These are phyloP conservation scores for Wickerhamiella vanderwaltii DNA, from an alignment of 805 yeast genomes.

Conservation along the genomic window DNA sequence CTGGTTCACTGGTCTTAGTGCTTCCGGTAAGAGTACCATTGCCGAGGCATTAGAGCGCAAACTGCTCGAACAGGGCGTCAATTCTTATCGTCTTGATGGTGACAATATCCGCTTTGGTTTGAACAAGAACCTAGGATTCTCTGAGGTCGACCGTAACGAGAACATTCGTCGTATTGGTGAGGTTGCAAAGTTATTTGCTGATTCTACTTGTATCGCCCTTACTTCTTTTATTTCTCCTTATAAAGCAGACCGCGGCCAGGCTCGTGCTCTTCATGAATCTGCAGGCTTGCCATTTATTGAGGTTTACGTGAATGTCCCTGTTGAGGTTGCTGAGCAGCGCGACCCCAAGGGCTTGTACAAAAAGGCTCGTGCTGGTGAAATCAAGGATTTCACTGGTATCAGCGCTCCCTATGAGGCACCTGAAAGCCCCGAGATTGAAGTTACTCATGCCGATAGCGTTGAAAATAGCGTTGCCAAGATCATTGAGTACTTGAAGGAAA, in stretches of 20 bases:
- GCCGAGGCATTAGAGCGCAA: constrained; percentile 89
- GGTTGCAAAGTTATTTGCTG: constrained; percentile 88
- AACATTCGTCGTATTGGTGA: constrained; percentile 91
- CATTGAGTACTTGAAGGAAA: constrained; percentile 38
- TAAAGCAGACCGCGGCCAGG: constrained; percentile 67
- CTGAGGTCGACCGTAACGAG: constrained; percentile 84
- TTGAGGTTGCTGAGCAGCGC: constrained; percentile 89
- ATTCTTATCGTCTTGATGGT: constrained; percentile 79
- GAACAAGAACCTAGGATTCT: constrained; percentile 88
- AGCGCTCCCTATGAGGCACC: constrained; percentile 96
- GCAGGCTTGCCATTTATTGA: constrained; percentile 74
- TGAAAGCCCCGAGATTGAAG: constrained; percentile 65
- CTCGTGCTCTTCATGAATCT: constrained; percentile 71
- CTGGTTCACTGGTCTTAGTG: constrained; percentile 93
- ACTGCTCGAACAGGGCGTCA: constrained; percentile 53
- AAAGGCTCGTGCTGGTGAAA: constrained; percentile 90
- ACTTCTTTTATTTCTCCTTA: constrained; percentile 93
- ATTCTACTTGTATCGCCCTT: constrained; percentile 74
- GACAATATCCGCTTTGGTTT: constrained; percentile 91
- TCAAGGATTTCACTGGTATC: constrained; percentile 90
- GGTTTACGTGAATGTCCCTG: constrained; percentile 85
- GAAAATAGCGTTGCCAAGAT: constrained; percentile 74
- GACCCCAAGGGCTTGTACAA: constrained; percentile 96
- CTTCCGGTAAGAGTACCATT: constrained; percentile 88
- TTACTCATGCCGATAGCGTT: constrained; percentile 58